Evolutionary conservation across 352 stramenopile genomes (phyloP), one percentile per base, ranked within the genome.

Genomic region (Phytophthora citricola): DNA sequence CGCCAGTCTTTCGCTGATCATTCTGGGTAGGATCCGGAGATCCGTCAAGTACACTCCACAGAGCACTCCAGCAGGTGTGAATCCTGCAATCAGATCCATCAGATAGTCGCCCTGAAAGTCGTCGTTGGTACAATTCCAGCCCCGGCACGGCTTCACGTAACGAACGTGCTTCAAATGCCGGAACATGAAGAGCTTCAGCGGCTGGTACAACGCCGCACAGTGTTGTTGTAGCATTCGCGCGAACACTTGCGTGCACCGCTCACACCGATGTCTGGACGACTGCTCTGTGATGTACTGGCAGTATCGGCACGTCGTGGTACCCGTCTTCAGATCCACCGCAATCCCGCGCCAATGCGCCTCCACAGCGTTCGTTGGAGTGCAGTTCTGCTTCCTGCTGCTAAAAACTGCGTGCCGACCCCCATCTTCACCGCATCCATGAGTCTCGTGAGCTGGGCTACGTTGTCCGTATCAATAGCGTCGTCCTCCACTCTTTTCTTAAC

Each of bases 261-360:
- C 66, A 49, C 66, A 74, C 3, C 66, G 66, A 45, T 74, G 52
- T 15, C 40, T 44, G 31, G 60, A 66, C 32, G 56, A 50, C 17
- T 56, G 38, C 8, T 59, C 47, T 11, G 49, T 15, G 15, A 67
- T 39, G 29, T 43, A 51, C 20, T 71, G 27, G 40, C 67, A 75
- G 39, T 64, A 75, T n/a, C 41, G 9, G 43, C 67, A 75, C 17
- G 27, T 54, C 5, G 56, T 46, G 4, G 26, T 45, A 2, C 40
- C 49, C 10, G 61, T 61, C 10, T 56, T 27, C 7, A 44, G 3
- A 39, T 75, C 44, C 39, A 75, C 62, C 0, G 15, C 27, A 44
- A 75, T 75, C 11, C 62, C 52, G 12, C 62, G 55, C 62, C 67
- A 75, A 68, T 75, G 67, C 3, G 67, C 62, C 27, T 72, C 67